Percentiles rank a stretch among this genome's conserved stretches.
phyloP scores from a whole-genome alignment of 352 stramenopile genomes.

The Pythium myriotylum region DNA sequence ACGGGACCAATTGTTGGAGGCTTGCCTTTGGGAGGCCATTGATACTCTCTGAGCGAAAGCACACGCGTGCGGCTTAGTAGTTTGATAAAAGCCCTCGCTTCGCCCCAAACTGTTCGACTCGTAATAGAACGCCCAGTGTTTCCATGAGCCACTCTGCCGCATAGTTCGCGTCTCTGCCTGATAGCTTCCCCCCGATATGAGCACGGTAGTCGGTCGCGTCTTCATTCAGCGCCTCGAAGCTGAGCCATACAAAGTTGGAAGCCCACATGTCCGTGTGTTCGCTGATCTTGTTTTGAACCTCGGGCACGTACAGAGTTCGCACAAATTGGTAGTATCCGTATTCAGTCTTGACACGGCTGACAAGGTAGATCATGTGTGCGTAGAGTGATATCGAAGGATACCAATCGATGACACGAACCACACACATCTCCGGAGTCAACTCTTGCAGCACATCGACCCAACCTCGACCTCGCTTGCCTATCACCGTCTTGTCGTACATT shows the following conservation, averaged over 20 bases:
- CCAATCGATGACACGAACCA: neutral
- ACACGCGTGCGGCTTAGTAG: too few species aligned
- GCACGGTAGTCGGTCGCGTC: too few species aligned
- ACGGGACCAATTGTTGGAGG: too few species aligned
- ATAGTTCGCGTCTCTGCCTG: too few species aligned
- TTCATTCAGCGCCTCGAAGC: too few species aligned
- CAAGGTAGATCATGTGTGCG: constrained; percentile 1
- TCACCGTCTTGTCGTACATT: neutral
- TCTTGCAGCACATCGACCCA: constrained; percentile 4
- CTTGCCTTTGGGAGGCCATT: too few species aligned
- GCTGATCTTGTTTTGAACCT: neutral
- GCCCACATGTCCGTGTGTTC: neutral
- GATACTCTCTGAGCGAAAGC: too few species aligned
- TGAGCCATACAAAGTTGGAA: neutral
- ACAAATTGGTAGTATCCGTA: neutral
- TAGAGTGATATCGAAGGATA: neutral
- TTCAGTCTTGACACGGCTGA: constrained; percentile 1
- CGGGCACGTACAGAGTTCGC: neutral
- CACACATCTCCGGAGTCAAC: constrained; percentile 1
- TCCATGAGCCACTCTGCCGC: too few species aligned
- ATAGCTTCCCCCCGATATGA: too few species aligned
- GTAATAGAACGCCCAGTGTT: too few species aligned
- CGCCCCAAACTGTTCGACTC: too few species aligned
- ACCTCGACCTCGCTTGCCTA: neutral
- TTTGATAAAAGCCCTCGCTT: too few species aligned